These are phyloP conservation scores for Podospora fimiseda DNA, from an alignment of 495 filamentous ascomycete species.

Conservation along the genomic window DNA sequence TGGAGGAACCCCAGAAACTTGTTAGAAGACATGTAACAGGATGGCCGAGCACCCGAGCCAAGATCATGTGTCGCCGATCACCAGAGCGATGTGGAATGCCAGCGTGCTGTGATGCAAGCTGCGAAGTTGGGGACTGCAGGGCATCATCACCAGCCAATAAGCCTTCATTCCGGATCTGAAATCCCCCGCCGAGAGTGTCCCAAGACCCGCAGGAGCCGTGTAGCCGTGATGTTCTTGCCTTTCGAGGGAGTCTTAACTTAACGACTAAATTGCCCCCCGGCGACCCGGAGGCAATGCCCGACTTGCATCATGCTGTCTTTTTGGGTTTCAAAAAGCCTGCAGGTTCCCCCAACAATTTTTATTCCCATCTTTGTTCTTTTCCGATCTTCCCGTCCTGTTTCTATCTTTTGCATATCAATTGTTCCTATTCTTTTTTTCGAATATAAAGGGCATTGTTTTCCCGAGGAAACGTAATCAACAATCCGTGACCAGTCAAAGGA, in stretches of 20 bases:
- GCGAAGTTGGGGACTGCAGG: not conserved
- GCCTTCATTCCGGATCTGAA: not conserved
- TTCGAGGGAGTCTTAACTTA: not conserved
- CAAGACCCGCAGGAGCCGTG: not conserved
- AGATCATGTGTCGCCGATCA: not conserved
- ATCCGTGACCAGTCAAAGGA: constrained; percentile 1
- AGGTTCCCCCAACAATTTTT: not conserved
- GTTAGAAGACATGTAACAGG: too few species aligned
- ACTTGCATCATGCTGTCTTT: not conserved
- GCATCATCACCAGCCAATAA: not conserved
- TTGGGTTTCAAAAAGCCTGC: not conserved
- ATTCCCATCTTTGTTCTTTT: not conserved
- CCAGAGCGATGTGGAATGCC: not conserved
- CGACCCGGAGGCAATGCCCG: not conserved
- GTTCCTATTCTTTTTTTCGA: not conserved
- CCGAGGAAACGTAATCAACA: not conserved
- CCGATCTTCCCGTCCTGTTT: not conserved
- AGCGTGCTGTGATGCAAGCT: constrained; percentile 2
- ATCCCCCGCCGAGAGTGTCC: too few species aligned
- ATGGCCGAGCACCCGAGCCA: not conserved
- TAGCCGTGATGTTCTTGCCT: not conserved
- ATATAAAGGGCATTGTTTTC: not conserved
- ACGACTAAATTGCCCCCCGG: not conserved
- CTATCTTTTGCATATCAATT: too few species aligned
- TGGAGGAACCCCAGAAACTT: not conserved